Evolutionary conservation across 352 stramenopile genomes (phyloP).

Genomic region (Pythium biforme): DNA sequence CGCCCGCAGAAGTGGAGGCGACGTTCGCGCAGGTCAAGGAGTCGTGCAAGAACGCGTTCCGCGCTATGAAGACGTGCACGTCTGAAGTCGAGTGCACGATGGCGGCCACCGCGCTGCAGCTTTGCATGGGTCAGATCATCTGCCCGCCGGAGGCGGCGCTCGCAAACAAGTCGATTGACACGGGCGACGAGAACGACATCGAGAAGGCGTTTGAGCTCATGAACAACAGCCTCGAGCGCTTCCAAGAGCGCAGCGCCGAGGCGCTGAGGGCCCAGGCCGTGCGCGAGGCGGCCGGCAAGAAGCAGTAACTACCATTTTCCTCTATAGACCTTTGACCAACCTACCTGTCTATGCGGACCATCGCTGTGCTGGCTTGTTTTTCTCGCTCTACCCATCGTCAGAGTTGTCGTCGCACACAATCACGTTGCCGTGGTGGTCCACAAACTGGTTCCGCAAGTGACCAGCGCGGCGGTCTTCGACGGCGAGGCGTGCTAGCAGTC

Average conservation of each 20-base stretch:
- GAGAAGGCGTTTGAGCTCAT: slow-evolving; percentile 76
- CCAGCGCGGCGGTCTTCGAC: slow-evolving; percentile 51
- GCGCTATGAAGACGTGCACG: slow-evolving; percentile 71
- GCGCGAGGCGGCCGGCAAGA: slow-evolving; percentile 56
- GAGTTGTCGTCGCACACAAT: slow-evolving; percentile 46
- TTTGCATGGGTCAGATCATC: slow-evolving; percentile 89
- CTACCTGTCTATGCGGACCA: too few relatives aligned
- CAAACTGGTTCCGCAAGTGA: slow-evolving; percentile 58
- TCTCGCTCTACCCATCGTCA: not conserved
- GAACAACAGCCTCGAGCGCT: slow-evolving; percentile 71
- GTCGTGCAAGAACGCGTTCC: slow-evolving; percentile 80
- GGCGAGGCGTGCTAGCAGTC: slow-evolving; percentile 41
- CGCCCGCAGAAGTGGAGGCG: slow-evolving; percentile 67
- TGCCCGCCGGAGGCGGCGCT: slow-evolving; percentile 60
- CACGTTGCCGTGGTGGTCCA: slow-evolving; percentile 50
- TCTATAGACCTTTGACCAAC: not conserved
- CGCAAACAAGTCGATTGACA: slow-evolving; percentile 74
- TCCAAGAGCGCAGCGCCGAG: slow-evolving; percentile 72
- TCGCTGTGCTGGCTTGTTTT: not conserved
- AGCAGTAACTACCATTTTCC: slow-evolving; percentile 13
- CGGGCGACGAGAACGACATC: slow-evolving; percentile 58
- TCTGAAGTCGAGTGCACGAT: slow-evolving; percentile 81
- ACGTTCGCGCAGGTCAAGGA: slow-evolving; percentile 85
- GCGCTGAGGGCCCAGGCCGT: slow-evolving; percentile 77
- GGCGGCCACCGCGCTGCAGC: slow-evolving; percentile 83